Percentiles rank a stretch among this genome's conserved stretches.
Evolutionary conservation across 805 yeast species (phyloP).

Genomic region (Debaryomyces prosopidis): DNA sequence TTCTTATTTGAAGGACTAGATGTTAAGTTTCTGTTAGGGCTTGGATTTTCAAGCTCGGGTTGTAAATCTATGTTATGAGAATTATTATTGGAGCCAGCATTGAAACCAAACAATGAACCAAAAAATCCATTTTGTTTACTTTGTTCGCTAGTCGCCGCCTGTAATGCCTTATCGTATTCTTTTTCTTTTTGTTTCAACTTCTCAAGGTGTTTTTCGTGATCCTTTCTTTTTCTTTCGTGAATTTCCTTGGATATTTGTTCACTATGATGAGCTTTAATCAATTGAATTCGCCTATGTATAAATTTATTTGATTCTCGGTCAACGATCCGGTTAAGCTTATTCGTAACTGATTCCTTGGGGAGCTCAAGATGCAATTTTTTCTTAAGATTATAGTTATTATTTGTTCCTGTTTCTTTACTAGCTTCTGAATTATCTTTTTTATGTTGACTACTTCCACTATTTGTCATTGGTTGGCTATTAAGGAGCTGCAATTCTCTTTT

Average conservation of each 20-base stretch:
- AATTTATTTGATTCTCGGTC: conserved; percentile 39
- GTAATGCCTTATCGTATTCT: conserved; percentile 33
- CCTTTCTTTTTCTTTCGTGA: conserved; percentile 38
- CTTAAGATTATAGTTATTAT: conserved; percentile 4
- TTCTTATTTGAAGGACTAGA: conserved; percentile 2
- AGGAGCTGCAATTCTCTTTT: conserved; percentile 22
- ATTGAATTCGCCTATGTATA: conserved; percentile 38
- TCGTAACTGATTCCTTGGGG: conserved; percentile 21
- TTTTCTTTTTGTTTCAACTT: conserved; percentile 39
- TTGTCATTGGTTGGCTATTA: not conserved
- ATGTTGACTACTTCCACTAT: not conserved
- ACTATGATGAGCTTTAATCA: conserved; percentile 37
- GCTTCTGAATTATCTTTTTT: conserved; percentile 7
- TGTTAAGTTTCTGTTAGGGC: not conserved
- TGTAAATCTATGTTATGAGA: not conserved
- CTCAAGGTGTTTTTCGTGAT: conserved; percentile 37
- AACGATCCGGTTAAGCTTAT: conserved; percentile 26
- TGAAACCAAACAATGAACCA: conserved; percentile 31
- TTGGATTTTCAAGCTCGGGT: not conserved
- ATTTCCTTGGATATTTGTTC: conserved; percentile 36
- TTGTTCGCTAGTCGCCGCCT: conserved; percentile 25
- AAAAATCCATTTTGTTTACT: conserved; percentile 27
- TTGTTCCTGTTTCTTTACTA: conserved; percentile 1
- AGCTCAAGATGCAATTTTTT: conserved; percentile 10
- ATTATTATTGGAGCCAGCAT: conserved; percentile 1